Base-by-base conservation (phyloP, 176 grass and related monocot species). In the Aegilops tauschii region DNA sequence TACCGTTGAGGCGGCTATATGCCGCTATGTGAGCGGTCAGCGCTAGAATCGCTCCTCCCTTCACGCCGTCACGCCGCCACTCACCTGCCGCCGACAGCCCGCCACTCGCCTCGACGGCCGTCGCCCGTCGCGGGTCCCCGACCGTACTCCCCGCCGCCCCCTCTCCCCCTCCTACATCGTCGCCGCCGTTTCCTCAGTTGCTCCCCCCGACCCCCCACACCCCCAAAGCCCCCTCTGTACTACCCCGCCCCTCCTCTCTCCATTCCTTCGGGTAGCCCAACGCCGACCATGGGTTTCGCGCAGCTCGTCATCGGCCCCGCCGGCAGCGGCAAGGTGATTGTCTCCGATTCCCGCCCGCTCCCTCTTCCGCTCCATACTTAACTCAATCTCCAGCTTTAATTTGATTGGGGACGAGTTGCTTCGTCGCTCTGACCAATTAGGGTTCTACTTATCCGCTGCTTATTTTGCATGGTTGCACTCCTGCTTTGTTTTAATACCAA, bases 271-370 rank as follows among this genome's bases (percentile, higher is more conserved):
- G 42, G 44, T 12, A 47, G 44, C 44, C 12, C 44, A 47, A 47
- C 79, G 75, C 27, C 80, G 11, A 58, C 87, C 39, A 99, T 99
- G 97, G 94, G 97, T 1, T 99, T 89, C 83, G 94, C 97, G 34
- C 97, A 97, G 86, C 94, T 99, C 37, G 97, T 99, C 50, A 99
- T 99, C 42, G 92, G 94, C 36, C 97, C 97, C 36, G 97, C 97
- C 7, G 94, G 97, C 49, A 97, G 97, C 79, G 97, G 94, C 89
- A 97, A 99, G 94, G 97, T 98, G 35, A 72, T 42, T 6, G 1
- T 17, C 65, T 78, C 9, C 16, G 8, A 59, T 16, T n/a, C 71
- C 37, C 3, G 4, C 8, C 3, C 9, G 14, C 30, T 82, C 20
- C 28, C n/a, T 12, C 37, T 81, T 2, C 9, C 40, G 66, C 1